Percentiles rank a stretch among this genome's conserved stretches.
Conservation (phyloP, 225 moss, liverwort and hornwort species). For the Physcomitrellopsis africana region DNA sequence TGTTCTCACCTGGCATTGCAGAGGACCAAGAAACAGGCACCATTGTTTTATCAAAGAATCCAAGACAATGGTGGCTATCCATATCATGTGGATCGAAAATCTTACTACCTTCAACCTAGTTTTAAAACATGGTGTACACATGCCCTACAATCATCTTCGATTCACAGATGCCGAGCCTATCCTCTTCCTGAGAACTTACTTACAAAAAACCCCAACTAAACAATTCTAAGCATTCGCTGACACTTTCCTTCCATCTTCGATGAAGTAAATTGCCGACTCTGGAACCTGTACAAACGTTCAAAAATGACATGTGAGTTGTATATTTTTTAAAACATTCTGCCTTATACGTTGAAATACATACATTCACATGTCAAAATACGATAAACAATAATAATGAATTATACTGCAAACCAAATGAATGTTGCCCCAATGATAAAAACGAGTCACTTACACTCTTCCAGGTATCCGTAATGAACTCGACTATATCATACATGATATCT, state of each 20-base stretch:
- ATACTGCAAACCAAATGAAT: too few relatives aligned
- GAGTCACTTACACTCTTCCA: not conserved
- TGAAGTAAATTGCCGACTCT: constrained; percentile 74
- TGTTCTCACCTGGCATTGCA: not conserved
- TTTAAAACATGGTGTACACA: not conserved
- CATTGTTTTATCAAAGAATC: too few relatives aligned
- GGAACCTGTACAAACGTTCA: constrained; percentile 54
- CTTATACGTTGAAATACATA: not conserved
- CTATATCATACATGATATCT: constrained; percentile 98
- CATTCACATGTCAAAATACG: not conserved
- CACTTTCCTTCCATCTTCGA: constrained; percentile 82
- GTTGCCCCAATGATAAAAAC: not conserved
- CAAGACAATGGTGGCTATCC: not conserved
- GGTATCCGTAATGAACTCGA: constrained; percentile 65
- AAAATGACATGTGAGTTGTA: too few relatives aligned
- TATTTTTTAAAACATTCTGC: too few relatives aligned
- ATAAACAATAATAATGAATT: not conserved
- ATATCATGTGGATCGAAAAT: not conserved
- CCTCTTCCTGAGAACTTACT: not conserved
- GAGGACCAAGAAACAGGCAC: too few relatives aligned
- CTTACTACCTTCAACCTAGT: not conserved
- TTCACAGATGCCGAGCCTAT: constrained; percentile 4
- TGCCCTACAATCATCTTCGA: constrained; percentile 25
- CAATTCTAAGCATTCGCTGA: constrained; percentile 54
- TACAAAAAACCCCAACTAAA: not conserved